These are phyloP conservation scores for Clarkia xantiana DNA, from an alignment of 345 rosid genomes.

Conservation along the genomic window DNA sequence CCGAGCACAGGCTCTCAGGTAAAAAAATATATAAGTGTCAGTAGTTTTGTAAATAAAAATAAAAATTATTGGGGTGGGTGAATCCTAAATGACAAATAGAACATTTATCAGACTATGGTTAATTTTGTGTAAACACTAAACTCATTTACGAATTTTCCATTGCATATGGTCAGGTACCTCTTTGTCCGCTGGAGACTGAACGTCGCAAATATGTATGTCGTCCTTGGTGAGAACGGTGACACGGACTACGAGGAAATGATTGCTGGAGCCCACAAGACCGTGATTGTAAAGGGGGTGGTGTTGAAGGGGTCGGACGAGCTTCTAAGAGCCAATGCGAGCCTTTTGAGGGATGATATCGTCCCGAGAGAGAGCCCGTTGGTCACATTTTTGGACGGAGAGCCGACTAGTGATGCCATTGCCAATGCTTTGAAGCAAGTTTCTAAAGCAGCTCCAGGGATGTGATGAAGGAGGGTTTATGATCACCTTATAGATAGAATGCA, in stretches of 20 bases:
- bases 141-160: no score
- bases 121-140: background rate
- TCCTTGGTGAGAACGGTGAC: slow-evolving; percentile 80
- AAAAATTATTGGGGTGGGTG: background rate
- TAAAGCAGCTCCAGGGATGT: slow-evolving; percentile 15
- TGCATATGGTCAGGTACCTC: slow-evolving; percentile 69
- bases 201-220: slow-evolving; percentile 69
- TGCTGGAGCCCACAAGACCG: slow-evolving; percentile 67
- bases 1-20: slow-evolving; percentile 93
- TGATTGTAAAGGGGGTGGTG: slow-evolving; percentile 50
- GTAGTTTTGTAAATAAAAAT: background rate
- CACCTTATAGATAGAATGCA: no score
- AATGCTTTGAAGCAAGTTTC: slow-evolving; percentile 33
- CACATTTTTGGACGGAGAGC: slow-evolving; percentile 24
- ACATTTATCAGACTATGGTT: no score
- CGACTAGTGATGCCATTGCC: slow-evolving; percentile 40
- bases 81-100: no score
- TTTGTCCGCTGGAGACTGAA: slow-evolving; percentile 90
- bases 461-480: no score
- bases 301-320: slow-evolving; percentile 47
- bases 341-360: slow-evolving; percentile 53
- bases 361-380: slow-evolving; percentile 56
- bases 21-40: background rate
- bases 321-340: slow-evolving; percentile 32
- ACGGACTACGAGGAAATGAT: slow-evolving; percentile 78